Evolutionary conservation across 805 yeast genomes (phyloP).

Genomic region (Maudiozyma barnettii): DNA sequence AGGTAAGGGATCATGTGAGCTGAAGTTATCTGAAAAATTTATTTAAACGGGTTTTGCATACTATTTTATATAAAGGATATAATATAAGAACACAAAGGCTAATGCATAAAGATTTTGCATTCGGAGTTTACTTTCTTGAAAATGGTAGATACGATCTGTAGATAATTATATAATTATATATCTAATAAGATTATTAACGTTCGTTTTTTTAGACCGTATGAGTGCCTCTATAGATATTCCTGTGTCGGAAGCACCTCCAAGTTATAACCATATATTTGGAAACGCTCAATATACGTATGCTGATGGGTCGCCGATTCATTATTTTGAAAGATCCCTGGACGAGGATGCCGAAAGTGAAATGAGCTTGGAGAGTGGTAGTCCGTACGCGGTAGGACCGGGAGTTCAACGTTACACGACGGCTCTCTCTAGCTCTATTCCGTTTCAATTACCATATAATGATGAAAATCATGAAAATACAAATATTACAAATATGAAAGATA

Average conservation of each 20-base stretch:
- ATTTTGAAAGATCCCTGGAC: not conserved
- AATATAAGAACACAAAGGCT: no score
- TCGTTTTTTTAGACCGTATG: not conserved
- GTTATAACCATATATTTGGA: not conserved
- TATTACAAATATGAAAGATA: not conserved
- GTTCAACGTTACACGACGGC: not conserved
- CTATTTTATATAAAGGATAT: no score
- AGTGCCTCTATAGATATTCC: not conserved
- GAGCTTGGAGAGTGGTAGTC: not conserved
- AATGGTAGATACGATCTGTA: no score
- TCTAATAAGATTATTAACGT: not conserved
- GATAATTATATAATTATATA: no score
- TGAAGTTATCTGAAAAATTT: no score
- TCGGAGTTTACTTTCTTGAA: no score
- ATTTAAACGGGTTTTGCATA: no score
- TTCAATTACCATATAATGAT: constrained; percentile 1
- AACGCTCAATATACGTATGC: not conserved
- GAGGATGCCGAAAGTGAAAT: not conserved
- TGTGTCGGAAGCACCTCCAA: not conserved
- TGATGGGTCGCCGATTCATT: not conserved
- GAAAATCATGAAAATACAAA: not conserved
- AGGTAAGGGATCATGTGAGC: no score
- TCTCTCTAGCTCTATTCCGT: not conserved
- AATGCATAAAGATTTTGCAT: no score
- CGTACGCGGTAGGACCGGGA: not conserved